Evolutionary conservation across 2,329 filamentous ascomycete genomes (phyloP).

Genomic region (Microcera coccophila): DNA sequence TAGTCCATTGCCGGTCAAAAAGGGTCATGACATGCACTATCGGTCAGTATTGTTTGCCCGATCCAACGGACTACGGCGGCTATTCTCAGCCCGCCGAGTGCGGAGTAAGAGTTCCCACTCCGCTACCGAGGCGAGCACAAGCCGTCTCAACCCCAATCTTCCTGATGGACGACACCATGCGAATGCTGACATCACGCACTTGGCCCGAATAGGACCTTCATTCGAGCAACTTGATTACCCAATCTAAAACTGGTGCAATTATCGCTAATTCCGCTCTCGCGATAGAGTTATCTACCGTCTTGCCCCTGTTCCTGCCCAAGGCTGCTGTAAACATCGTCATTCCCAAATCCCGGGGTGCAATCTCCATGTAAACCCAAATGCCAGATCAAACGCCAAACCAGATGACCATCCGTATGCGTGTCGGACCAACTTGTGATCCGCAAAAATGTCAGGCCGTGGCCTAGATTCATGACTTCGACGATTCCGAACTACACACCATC

Average conservation of each 20-base stretch:
- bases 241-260: conserved; percentile 9
- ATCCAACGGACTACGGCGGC: too few relatives aligned
- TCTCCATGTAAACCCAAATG: conserved; percentile 17
- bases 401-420: conserved; percentile 1
- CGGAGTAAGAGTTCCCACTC: too few relatives aligned
- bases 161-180: too few relatives aligned
- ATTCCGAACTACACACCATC: neutral
- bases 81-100: too few relatives aligned
- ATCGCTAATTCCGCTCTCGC: conserved; percentile 26
- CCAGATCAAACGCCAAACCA: conserved; percentile 19
- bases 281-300: conserved; percentile 11
- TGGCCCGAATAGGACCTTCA: conserved; percentile 5
- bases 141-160: too few relatives aligned
- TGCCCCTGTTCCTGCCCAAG: neutral
- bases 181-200: neutral
- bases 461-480: conserved; percentile 6
- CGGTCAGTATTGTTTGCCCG: too few relatives aligned
- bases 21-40: too few relatives aligned
- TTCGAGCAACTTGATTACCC: conserved; percentile 4
- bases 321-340: conserved; percentile 1
- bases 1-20: too few relatives aligned
- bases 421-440: neutral
- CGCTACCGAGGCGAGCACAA: too few relatives aligned
- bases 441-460: neutral
- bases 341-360: conserved; percentile 12